Evolutionary conservation across 2,329 filamentous ascomycete species (phyloP), one percentile per base, ranked within the genome.

Genomic region (Penicillium sp.): DNA sequence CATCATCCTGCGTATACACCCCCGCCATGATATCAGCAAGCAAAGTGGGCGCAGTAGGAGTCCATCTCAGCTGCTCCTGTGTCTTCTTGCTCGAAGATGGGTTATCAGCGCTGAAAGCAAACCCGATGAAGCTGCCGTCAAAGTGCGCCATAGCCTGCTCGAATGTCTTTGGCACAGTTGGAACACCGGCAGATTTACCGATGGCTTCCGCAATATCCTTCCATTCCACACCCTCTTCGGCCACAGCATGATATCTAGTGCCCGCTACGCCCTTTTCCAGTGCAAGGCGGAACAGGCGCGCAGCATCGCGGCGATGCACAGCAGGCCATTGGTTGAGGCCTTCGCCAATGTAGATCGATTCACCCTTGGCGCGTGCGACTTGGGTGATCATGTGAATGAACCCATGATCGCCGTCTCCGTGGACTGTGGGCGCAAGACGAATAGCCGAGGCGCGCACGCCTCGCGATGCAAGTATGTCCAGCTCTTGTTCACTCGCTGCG

Each of bases 361-460:
- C 64, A 9, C 74, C 73, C 43, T 70, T 56, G 2, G 62, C 49
- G 2, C 61, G 60, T 2, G 76, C 76, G 6, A 69, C 46, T 6
- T 50, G 44, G 6, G 71, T 62, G 4, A 78, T 53, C 39, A 51
- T 54, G 3, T 65, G 50, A 14, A 72, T 62, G 50, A 80, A 77
- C 0, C 70, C 71, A 2, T 62, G 60, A 46, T 73, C 67, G 13
- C 70, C 73, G 6, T 69, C 55, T 5, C 74, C 79, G 54, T 81
- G 78, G 1, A 72, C 72, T 6, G 71, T 74, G 3, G 77, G 76
- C 1, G 78, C 61, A 0, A 81, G 71, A 0, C 79, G 74, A 11
- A 81, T 60, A 1, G 75, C 68, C n/a, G 62, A 63, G 0, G 69
- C 67, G 0, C 73, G 70, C 2, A 81, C 66, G 0, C 73, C 73